These are phyloP conservation scores for Fusarium mangiferae DNA, from an alignment of 2,329 filamentous ascomycete species.

Conservation along the genomic window DNA sequence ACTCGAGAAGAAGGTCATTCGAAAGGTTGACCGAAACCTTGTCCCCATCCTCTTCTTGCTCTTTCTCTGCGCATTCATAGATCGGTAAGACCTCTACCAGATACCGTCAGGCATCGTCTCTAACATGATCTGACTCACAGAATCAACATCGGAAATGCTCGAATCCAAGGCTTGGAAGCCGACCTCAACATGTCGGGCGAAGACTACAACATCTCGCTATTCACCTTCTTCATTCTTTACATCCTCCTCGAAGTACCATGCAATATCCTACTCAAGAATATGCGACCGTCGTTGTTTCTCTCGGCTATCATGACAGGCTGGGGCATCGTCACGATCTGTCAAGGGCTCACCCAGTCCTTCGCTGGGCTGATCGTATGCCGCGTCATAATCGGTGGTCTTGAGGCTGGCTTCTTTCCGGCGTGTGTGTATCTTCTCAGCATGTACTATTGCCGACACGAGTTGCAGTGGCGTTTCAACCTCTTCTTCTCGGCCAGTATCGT, in stretches of 20 bases:
- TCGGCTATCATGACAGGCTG: neutral
- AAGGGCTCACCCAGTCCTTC: neutral
- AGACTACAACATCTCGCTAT: neutral
- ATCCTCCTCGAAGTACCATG: neutral
- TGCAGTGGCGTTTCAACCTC: neutral
- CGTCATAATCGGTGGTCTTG: neutral
- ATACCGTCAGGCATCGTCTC: fast-evolving
- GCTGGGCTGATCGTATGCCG: neutral
- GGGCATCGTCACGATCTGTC: neutral
- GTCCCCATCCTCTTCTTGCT: neutral
- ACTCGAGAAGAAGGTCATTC: neutral
- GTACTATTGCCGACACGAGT: neutral
- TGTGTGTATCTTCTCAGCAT: neutral
- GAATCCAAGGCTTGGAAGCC: neutral
- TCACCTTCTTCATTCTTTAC: neutral
- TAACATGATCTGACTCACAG: neutral
- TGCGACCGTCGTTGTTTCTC: neutral
- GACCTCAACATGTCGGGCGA: neutral
- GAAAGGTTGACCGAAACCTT: neutral
- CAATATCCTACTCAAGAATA: neutral
- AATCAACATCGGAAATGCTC: neutral
- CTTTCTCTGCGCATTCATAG: neutral
- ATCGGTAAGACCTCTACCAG: neutral
- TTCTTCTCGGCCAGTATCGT: neutral
- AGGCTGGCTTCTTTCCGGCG: neutral